Evolutionary conservation across 2,329 filamentous ascomycete species (phyloP), one percentile per base, ranked within the genome.

Genomic region (Pochonia chlamydosporia): DNA sequence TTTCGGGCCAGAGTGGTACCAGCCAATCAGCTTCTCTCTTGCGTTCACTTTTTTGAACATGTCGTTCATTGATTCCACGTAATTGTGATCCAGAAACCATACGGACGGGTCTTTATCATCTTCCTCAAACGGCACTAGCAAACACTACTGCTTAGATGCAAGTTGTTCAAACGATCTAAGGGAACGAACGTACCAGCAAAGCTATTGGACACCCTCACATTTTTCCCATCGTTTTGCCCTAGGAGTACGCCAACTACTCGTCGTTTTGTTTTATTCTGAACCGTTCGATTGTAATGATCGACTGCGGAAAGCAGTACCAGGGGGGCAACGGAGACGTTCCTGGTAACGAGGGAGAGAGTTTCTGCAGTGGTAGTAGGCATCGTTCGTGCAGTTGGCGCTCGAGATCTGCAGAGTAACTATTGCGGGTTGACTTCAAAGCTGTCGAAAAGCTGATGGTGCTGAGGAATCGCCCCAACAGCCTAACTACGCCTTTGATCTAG

Each of bases 11-110:
- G 93, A 95, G 72, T 99, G 93, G 71, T 99, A 99, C 93, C 93
- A 99, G 63, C 93, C 93, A 78, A 99, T 95, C 67, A 99, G 80
- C 82, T 97, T 97, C 75, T 99, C 93, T 54, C 89, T 79, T 52
- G 93, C 93, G 74, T 99, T 99, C 78, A 99, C 91, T 75, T 97
- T 97, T 78, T 99, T 99, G 81, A 99, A 99, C 93, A 99, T 99
- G 70, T 97, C 93, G 73, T 93, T 95, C 93, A 99, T 99, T 59
- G 86, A 89, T 72, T 99, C 93, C 69, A 99, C 88, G 63, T 96
- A 99, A 79, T 97, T 97, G 79, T 99, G 93, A 68, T 99, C 93
- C 55, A 99, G 74, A 67, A 97, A 99, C 93, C 93, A 99, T 65
- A 99, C 93, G 30, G 92, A 95, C 3, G 92, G 92, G 66, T 99